phyloP scores from a whole-genome alignment of 2,329 filamentous ascomycete species.

The Fusarium lateritium region DNA sequence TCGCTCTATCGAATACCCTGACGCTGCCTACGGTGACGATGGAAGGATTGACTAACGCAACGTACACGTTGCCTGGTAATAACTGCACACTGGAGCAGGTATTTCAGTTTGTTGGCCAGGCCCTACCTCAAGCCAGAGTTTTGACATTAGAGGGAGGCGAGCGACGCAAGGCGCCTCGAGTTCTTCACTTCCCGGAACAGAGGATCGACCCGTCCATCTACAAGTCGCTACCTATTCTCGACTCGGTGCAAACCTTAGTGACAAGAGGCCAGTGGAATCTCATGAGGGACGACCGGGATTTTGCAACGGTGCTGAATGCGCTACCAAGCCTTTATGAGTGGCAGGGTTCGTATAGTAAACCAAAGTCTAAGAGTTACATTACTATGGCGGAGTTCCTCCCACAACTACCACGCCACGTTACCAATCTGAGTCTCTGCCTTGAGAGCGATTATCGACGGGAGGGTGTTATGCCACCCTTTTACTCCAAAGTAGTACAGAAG shows the following conservation, averaged over 20 bases:
- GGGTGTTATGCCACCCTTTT: constrained; percentile 71
- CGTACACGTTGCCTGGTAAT: constrained; percentile 72
- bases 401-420: constrained; percentile 69
- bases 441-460: constrained; percentile 81
- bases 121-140: constrained; percentile 73
- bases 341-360: constrained; percentile 77
- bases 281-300: constrained; percentile 75
- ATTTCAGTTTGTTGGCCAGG: constrained; percentile 72
- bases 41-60: constrained; percentile 69
- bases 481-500: constrained; percentile 70
- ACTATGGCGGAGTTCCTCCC: constrained; percentile 76
- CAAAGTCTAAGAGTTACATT: constrained; percentile 80
- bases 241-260: constrained; percentile 75
- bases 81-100: constrained; percentile 80
- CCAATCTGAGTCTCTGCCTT: constrained; percentile 76
- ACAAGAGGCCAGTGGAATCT: constrained; percentile 85
- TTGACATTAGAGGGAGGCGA: constrained; percentile 84
- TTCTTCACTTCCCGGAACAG: constrained; percentile 58
- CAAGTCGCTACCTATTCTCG: constrained; percentile 62
- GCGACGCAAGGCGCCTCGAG: constrained; percentile 80
- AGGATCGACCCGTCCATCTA: constrained; percentile 42
- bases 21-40: constrained; percentile 67
- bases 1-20: constrained; percentile 60
- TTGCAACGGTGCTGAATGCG: constrained; percentile 71
- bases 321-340: constrained; percentile 76